Evolutionary conservation across 192 early-diverging fungal genomes (phyloP), one percentile per base, ranked within the genome.

Genomic region (Coemansia sp.): DNA sequence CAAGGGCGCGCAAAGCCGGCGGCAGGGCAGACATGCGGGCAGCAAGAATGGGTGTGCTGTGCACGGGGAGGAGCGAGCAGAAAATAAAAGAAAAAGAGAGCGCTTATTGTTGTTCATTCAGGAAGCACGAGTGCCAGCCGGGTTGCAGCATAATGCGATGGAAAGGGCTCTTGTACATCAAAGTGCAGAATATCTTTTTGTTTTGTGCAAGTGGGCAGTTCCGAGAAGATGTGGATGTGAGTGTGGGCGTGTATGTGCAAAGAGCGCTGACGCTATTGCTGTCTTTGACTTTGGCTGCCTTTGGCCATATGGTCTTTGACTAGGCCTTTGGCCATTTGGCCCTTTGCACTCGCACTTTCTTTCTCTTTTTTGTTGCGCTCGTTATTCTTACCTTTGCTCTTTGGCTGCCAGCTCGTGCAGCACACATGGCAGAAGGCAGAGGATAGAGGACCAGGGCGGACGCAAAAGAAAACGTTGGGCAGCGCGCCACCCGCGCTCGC

Each of bases 401-500:
- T 28, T 28, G 22, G 22, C 22, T 28, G 22, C 0, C 22, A 28
- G 22, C 22, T 28, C 22, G 22, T 28, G 22, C 22, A 28, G 22
- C 22, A 28, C 22, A 28, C 22, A 28, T 28, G 22, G 14, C 45
- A 15, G 11, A 15, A 48, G 5, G 45, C 14, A 8, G 12, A 12
- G 45, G 45, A 48, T 12, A 48, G 45, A 48, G 14, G 9, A 15
- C 45, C 45, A 15, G 45, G 17, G 45, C 14, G 5, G 45, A 15
- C 45, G 17, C 45, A 41, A 41, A 41, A 41, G 11, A 48, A 48
- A 48, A 48, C 45, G 45, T 48, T 48, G 45, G 14, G 45, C 45
- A 48, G 45, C 45, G 45, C 45, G 45, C 45, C 45, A 48, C 45
- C 45, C 45, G 45, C 45, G 45, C 45, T 48, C 45, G 45, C 45